Conservation (phyloP, 371 early-diverging fungal genomes). For the Sporodiniella umbellata region DNA sequence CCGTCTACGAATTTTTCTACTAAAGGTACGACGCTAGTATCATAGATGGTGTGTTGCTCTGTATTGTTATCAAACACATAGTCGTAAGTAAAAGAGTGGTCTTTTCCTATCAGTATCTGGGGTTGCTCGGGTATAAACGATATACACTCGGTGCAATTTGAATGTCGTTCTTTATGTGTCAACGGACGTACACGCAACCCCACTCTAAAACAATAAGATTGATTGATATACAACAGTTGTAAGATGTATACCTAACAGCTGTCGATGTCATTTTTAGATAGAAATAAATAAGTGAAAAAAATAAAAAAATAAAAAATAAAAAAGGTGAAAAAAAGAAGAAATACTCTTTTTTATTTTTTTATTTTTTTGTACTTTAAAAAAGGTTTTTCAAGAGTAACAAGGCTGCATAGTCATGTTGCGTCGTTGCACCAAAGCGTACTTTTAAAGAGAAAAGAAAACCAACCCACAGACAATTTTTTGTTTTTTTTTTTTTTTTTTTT, state of each 20-base stretch:
- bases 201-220: no score
- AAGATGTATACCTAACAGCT: slow-evolving; percentile 37
- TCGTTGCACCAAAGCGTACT: background rate
- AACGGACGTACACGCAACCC: slow-evolving; percentile 81
- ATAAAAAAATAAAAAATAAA: background rate
- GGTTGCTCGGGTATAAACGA: slow-evolving; percentile 59
- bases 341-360: no score
- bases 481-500: background rate
- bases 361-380: no score
- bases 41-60: slow-evolving; percentile 69
- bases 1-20: slow-evolving; percentile 89
- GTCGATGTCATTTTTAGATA: slow-evolving; percentile 24
- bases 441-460: no score
- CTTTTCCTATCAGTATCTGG: slow-evolving; percentile 61
- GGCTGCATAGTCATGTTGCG: no score
- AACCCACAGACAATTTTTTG: background rate
- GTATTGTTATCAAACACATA: slow-evolving; percentile 74
- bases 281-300: background rate
- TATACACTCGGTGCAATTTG: slow-evolving; percentile 69
- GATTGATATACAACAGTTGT: no score
- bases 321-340: background rate
- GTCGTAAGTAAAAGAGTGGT: slow-evolving; percentile 84
- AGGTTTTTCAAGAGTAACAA: no score
- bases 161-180: slow-evolving; percentile 68
- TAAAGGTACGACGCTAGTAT: slow-evolving; percentile 65